A percentile compares a stretch with the other conserved stretches of the same genome.
These are phyloP conservation scores for Lactarius sanguifluus DNA, from an alignment of 768 basidiomycete species.

Conservation along the genomic window DNA sequence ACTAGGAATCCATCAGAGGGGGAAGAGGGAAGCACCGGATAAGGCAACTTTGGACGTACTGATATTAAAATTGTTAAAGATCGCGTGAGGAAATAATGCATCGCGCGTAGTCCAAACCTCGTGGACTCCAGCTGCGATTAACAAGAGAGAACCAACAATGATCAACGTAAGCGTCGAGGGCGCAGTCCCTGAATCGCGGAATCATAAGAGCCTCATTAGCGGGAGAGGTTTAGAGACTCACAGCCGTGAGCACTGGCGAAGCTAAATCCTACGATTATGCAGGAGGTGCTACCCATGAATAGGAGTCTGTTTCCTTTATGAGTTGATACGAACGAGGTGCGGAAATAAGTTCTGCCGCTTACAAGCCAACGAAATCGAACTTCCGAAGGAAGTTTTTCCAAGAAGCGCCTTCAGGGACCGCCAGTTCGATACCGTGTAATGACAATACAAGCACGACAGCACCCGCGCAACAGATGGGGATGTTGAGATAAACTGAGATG, in stretches of 20 bases:
- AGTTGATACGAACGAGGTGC: slow-evolving; percentile 28
- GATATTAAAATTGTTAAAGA: slow-evolving; percentile 59
- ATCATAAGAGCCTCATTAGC: not conserved
- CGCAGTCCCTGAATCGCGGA: slow-evolving; percentile 52
- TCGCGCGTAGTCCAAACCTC: slow-evolving; percentile 67
- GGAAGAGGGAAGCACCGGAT: slow-evolving; percentile 11
- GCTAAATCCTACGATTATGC: slow-evolving; percentile 78
- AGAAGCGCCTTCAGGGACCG: slow-evolving; percentile 48
- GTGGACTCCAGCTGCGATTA: slow-evolving; percentile 62
- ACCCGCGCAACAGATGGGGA: slow-evolving; percentile 68
- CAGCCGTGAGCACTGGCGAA: slow-evolving; percentile 68
- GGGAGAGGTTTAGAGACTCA: slow-evolving; percentile 41
- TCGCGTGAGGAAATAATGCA: slow-evolving; percentile 65
- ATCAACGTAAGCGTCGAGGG: slow-evolving; percentile 63
- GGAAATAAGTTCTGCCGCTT: slow-evolving; percentile 38
- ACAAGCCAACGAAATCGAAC: slow-evolving; percentile 83
- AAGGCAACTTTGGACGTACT: slow-evolving; percentile 41
- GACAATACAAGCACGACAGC: slow-evolving; percentile 56
- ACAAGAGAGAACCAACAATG: slow-evolving; percentile 50
- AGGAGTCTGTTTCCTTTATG: slow-evolving; percentile 48
- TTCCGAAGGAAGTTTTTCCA: slow-evolving; percentile 53
- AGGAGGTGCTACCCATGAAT: slow-evolving; percentile 73
- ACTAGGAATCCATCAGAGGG: slow-evolving; percentile 43
- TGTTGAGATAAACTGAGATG: slow-evolving; percentile 74
- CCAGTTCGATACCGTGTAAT: slow-evolving; percentile 56